A percentile compares a stretch with the other conserved stretches of the same genome.
Evolutionary conservation across 768 basidiomycete species (phyloP).

Genomic region (Kwoniella dendrophila): DNA sequence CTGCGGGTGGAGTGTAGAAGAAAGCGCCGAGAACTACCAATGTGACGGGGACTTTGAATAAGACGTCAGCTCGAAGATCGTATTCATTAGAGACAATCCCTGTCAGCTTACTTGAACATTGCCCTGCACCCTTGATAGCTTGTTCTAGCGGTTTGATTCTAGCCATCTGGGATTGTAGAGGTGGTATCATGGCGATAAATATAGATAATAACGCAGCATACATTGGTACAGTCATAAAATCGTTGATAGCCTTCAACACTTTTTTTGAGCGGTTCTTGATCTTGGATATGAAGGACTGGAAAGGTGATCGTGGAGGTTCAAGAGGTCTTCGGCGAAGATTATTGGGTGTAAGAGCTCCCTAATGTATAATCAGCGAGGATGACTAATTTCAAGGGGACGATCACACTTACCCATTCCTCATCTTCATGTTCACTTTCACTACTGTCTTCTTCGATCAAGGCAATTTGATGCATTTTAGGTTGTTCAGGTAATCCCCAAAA

Average conservation of each 20-base stretch:
- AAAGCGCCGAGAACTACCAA: conserved; percentile 90
- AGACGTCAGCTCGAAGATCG: conserved; percentile 4
- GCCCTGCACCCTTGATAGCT: conserved; percentile 55
- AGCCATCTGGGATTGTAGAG: conserved; percentile 72
- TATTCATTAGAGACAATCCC: not conserved
- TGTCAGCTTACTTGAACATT: conserved; percentile 56
- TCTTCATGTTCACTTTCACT: conserved; percentile 39
- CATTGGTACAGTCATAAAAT: conserved; percentile 86
- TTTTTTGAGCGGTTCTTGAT: conserved; percentile 25
- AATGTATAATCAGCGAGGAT: not conserved
- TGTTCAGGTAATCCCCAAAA: conserved; percentile 54
- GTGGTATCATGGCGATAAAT: conserved; percentile 73
- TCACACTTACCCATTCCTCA: conserved; percentile 47
- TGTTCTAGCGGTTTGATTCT: conserved; percentile 61
- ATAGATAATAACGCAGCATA: conserved; percentile 76
- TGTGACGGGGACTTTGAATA: conserved; percentile 74
- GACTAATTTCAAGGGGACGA: not conserved
- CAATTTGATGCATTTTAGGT: conserved; percentile 28
- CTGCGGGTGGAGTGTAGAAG: conserved; percentile 62
- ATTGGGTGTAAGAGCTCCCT: conserved; percentile 32
- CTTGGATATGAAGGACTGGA: conserved; percentile 32
- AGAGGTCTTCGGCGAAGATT: conserved; percentile 27
- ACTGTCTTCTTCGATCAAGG: conserved; percentile 35
- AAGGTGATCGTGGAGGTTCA: conserved; percentile 30
- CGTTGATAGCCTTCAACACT: conserved; percentile 59